Conservation (phyloP, 148 eudicot genomes). For the Camellia lanceoleosa region DNA sequence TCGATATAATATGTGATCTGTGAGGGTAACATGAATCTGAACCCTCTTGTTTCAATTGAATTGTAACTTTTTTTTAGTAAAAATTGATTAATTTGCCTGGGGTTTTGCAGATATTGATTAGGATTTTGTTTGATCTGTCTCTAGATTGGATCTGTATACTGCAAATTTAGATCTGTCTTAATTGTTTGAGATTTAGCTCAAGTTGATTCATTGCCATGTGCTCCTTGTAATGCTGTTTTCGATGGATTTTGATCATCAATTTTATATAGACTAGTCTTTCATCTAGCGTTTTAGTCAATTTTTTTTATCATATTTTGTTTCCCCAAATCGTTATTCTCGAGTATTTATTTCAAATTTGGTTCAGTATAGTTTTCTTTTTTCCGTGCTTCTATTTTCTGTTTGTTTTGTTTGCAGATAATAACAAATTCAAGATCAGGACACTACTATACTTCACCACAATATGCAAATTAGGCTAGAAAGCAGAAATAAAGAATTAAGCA, state of each 20-base stretch:
- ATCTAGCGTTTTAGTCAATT: neutral
- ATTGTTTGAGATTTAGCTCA: neutral
- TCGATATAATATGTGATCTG: neutral
- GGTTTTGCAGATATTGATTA: neutral
- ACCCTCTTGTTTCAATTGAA: neutral
- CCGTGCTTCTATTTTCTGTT: neutral
- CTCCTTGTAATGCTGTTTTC: neutral
- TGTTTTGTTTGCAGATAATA: neutral
- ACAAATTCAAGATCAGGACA: neutral
- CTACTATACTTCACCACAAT: too few species aligned
- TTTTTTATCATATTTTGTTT: neutral
- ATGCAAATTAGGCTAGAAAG: too few species aligned
- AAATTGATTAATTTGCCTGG: neutral
- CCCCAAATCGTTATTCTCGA: neutral
- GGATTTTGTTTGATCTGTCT: neutral
- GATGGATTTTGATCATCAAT: neutral
- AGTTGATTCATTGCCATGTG: neutral
- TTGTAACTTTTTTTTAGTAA: neutral
- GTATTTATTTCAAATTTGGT: neutral
- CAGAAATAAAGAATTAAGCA: too few species aligned
- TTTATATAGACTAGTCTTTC: neutral
- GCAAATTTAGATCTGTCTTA: conserved; percentile 1
- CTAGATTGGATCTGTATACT: conserved; percentile 9
- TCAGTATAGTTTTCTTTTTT: neutral
- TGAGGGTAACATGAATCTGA: conserved; percentile 4